Percentiles rank a stretch among this genome's conserved stretches.
phyloP scores from a whole-genome alignment of 2,329 filamentous ascomycete species.

The Aspergillus luchuensis region DNA sequence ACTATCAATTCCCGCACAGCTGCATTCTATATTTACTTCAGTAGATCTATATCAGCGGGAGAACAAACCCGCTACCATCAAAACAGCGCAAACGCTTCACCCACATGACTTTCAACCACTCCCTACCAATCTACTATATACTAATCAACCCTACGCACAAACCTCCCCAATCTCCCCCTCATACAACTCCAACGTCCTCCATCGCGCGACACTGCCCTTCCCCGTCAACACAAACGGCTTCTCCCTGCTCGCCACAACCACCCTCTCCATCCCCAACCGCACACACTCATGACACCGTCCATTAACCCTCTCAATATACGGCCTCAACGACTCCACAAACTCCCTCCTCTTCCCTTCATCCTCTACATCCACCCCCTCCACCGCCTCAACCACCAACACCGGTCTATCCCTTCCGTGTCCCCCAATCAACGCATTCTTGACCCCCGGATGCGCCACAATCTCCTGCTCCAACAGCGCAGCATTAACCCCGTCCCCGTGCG shows the following conservation, averaged over 20 bases:
- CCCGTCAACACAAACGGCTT: slow-evolving; percentile 24
- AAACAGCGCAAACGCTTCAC: too few species aligned
- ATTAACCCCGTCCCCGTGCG: slow-evolving; percentile 26
- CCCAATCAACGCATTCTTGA: slow-evolving; percentile 26
- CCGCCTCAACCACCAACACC: slow-evolving; percentile 25
- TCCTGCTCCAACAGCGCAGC: slow-evolving; percentile 27
- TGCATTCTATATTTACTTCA: too few species aligned
- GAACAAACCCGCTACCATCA: too few species aligned
- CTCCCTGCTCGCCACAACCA: slow-evolving; percentile 19
- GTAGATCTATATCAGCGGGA: too few species aligned
- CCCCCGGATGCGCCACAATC: slow-evolving; percentile 22
- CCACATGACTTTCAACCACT: too few species aligned
- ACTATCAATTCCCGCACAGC: too few species aligned
- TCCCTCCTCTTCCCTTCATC: neutral
- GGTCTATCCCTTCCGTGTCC: slow-evolving; percentile 23
- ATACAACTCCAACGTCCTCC: slow-evolving; percentile 18
- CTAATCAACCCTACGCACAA: too few species aligned
- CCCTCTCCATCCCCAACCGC: slow-evolving; percentile 16
- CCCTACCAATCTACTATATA: too few species aligned
- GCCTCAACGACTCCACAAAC: slow-evolving; percentile 13
- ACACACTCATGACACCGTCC: slow-evolving; percentile 22
- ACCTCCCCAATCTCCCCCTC: slow-evolving; percentile 17
- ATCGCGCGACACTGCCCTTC: slow-evolving; percentile 23
- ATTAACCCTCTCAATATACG: slow-evolving; percentile 24
- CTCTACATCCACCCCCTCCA: neutral